Base-by-base conservation (phyloP, 163 green algal genomes). In the Dunaliella salina region DNA sequence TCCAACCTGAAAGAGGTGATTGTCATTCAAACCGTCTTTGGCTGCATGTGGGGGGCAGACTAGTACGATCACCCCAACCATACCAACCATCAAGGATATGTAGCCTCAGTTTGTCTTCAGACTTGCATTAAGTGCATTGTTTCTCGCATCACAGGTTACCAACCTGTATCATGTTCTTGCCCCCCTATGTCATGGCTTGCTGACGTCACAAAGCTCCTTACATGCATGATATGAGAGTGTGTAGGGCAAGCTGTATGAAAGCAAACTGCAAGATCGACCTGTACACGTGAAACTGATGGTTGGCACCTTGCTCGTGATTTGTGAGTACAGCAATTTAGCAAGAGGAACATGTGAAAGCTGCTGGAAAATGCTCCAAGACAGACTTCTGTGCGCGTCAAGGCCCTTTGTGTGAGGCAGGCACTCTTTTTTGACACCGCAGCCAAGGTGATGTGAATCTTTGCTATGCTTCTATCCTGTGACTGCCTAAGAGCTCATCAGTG, bases 11-110 rank as follows among this genome's bases (percentile, higher is more conserved):
- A 22, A 26, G 29, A 25, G 17, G 20, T 81, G 50, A 40, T 25
- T 81, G 12, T 94, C 80, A 40, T 91, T 82, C 75, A 98, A 80
- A 0, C 94, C 95, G 20, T 29, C 94, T 95, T 69, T 94, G 88
- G 87, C 92, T 96, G 91, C 85, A 92, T 25, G 57, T 40, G 8
- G 8, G 40, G 40, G 40, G 8, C 40, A 50, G 40, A 50, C 4
- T 17, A 26, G 57, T 26, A 33, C 12, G 20, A 72, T n/a, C 46
- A 59, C 3, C n/a, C 17, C 29, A 26, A 85, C 8, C 13, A 81
- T 13, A 67, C 30, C 82, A 81, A 32, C 33, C 29, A n/a, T 81
- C 75, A 40, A 22, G 11, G 29, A 35, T 3, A 32, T 34, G 75
- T 1, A 35, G 11, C 75, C 25, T 30, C 40, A 8, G 40, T 50